Base-by-base conservation (phyloP, 2,329 filamentous ascomycete genomes). In the Sarocladium oryzae region DNA sequence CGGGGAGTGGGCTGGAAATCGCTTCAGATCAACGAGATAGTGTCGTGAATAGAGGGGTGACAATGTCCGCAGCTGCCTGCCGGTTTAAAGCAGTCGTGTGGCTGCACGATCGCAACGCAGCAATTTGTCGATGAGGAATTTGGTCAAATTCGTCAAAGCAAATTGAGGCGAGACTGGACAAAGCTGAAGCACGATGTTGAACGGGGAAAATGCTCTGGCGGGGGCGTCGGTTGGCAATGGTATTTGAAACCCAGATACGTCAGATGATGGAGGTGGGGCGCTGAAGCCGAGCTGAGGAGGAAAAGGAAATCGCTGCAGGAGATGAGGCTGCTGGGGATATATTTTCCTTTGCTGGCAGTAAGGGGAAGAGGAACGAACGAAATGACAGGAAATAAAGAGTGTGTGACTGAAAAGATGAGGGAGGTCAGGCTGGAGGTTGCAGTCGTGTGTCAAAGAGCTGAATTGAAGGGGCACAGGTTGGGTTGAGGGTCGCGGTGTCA, bases 201-300 rank as follows among this genome's bases (percentile, higher is more conserved):
- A 30, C 11, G 18, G 43, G 21, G 43, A 48, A 48, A 30, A 32
- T 30, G 28, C 16, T 32, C 28, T 48, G 26, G 43, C 43, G 43
- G 43, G 40, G 43, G 43, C 43, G 26, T 9, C 43, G 43, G 16
- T 33, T 48, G 43, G 43, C 28, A 32, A 33, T 33, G 43, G 43
- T 5, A 48, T 30, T 20, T 48, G 43, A 48, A 48, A 48, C 43
- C 26, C 43, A 33, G 43, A 48, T 48, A 48, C 43, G 43, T 48
- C 43, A 48, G 43, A 33, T 33, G 23, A 23, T 43, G 40, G 40
- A 43, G 40, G 43, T 6, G 21, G 28, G 43, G 43, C 43, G 37
- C n/a, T 11, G 10, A 6, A 43, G 23, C 40, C 40, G 40, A 43
- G 23, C 40, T 48, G n/a, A 20, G 26, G 40, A 40, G 9, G 21